Base-by-base conservation (phyloP, 2,329 filamentous ascomycete species). In the Sporothrix dimorphospora region DNA sequence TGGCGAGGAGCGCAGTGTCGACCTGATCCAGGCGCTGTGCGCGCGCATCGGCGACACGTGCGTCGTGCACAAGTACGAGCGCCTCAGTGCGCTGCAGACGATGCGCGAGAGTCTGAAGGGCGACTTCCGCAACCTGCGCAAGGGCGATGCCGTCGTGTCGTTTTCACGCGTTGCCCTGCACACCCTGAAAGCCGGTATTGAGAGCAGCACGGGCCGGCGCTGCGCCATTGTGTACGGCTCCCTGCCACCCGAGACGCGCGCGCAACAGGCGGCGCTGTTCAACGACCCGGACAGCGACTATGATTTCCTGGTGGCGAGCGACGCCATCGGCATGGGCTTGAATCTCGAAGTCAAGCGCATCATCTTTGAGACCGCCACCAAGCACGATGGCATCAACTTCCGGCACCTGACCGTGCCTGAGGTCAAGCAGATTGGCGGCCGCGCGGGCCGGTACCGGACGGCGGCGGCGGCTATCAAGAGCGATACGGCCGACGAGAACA, bases 261-360 rank as follows among this genome's bases (percentile, higher is more conserved):
- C 94, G 3, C 90, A 95, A 78, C 96, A 99, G 82, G 96, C 96
- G 0, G 89, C 90, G 19, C 85, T 98, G 0, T 99, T 99, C 85
- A 99, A 99, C 78, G 93, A 98, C 75, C 94, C 94, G 0, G 82
- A 97, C 79, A 99, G 97, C 79, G 94, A 98, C 73, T 99, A 98
- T 79, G 96, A 99, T 79, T 97, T 90, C 76, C 85, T 99, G 6
- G 94, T 96, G 34, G 96, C 97, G 9, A 74, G 79, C 75, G 79
- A 81, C 81, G 96, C 96, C 63, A 95, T 99, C 74, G 96, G 96
- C 49, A 98, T 99, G 95, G 96, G 97, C 0, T 84, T 99, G 27
- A 99, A 99, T 78, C 82, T 99, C 80, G 94, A 90, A 81, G 94
- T 98, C 79, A 96, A 94, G 79, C 92, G 97, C 34, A 88, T 99